phyloP scores from a whole-genome alignment of 768 basidiomycete genomes.

The Butyriboletus loyo region DNA sequence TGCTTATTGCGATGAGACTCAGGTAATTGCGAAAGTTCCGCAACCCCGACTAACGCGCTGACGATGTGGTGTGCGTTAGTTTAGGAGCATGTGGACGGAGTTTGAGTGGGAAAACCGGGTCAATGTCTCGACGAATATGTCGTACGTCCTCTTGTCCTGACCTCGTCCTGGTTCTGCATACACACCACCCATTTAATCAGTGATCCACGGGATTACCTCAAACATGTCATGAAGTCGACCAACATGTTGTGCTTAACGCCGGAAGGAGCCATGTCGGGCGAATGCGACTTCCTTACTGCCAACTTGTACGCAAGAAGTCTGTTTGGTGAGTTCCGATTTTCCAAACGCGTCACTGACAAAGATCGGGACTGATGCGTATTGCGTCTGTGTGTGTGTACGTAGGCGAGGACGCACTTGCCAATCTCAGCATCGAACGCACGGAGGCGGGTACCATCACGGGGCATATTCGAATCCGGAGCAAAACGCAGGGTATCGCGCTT shows the following conservation, averaged over 20 bases:
- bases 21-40: conserved; percentile 45
- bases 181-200: conserved; percentile 33
- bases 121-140: conserved; percentile 81
- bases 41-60: not conserved
- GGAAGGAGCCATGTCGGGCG: conserved; percentile 81
- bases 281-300: conserved; percentile 95
- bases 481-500: conserved; percentile 96
- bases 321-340: conserved; percentile 68
- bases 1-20: conserved; percentile 91
- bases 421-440: conserved; percentile 87
- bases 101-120: conserved; percentile 99
- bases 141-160: conserved; percentile 47
- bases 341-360: not conserved
- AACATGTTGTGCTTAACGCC: conserved; percentile 98
- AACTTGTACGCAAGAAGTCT: conserved; percentile 95
- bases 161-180: not conserved
- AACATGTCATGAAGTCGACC: conserved; percentile 93
- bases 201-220: conserved; percentile 84
- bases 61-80: conserved; percentile 43
- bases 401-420: conserved; percentile 97
- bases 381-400: not conserved
- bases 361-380: not conserved
- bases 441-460: conserved; percentile 81
- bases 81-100: conserved; percentile 99
- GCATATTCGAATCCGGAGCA: conserved; percentile 93